Conservation (phyloP, 2,329 filamentous ascomycete genomes). For the Monosporascus ibericus region DNA sequence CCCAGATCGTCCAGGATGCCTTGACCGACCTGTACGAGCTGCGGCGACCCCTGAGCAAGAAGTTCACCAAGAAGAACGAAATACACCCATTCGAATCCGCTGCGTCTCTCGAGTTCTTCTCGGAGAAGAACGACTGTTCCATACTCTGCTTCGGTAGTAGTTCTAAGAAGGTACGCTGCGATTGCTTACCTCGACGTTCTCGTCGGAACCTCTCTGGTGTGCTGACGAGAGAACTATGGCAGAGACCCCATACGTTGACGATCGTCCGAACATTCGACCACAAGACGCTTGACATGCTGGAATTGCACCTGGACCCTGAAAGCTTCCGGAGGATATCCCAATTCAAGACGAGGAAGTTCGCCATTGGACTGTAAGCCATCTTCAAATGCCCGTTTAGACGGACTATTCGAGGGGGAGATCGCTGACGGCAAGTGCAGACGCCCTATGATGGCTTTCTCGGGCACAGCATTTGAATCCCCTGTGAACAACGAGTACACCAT, state of each 20-base stretch:
- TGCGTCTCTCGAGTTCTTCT: conserved; percentile 87
- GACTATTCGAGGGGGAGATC: not conserved
- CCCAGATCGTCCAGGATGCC: conserved; percentile 74
- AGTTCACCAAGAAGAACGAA: conserved; percentile 95
- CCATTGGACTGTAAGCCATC: conserved; percentile 57
- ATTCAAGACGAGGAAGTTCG: conserved; percentile 71
- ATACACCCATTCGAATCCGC: conserved; percentile 92
- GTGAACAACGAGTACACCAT: conserved; percentile 74
- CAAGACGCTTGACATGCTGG: conserved; percentile 91
- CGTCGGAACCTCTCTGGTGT: not conserved
- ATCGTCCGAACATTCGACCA: conserved; percentile 76
- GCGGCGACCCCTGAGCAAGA: conserved; percentile 77
- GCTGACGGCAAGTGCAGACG: conserved; percentile 33
- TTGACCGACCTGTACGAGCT: conserved; percentile 79
- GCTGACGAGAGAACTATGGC: conserved; percentile 62
- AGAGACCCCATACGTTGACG: conserved; percentile 86
- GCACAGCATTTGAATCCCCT: conserved; percentile 79
- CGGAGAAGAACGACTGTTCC: conserved; percentile 89
- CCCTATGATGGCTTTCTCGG: conserved; percentile 87
- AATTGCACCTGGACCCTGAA: conserved; percentile 74
- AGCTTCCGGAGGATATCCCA: conserved; percentile 64
- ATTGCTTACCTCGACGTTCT: not conserved
- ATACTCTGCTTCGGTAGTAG: conserved; percentile 78
- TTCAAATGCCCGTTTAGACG: not conserved
- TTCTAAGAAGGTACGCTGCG: conserved; percentile 65